These are phyloP conservation scores for Xylaria sp. DNA, from an alignment of 2,329 filamentous ascomycete genomes.

Conservation along the genomic window DNA sequence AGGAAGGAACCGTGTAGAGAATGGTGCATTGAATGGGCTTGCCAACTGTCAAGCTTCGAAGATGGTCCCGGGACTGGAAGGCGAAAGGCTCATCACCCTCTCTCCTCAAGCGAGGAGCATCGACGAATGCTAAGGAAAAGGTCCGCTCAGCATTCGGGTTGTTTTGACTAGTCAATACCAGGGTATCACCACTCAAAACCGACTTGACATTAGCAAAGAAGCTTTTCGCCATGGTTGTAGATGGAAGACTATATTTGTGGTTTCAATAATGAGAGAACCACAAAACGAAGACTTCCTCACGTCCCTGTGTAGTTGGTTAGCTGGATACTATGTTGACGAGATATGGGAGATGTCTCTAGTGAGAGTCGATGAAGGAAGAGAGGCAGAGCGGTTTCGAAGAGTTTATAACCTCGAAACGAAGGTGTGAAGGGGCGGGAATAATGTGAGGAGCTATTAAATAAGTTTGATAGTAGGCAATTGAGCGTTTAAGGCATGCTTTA, in stretches of 20 bases:
- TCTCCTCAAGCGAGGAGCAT: conserved; percentile 82
- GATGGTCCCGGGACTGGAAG: conserved; percentile 92
- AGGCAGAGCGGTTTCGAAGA: not conserved
- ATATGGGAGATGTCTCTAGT: not conserved
- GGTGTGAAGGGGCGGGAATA: not conserved
- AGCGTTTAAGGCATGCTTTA: too few species aligned
- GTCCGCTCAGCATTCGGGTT: conserved; percentile 84
- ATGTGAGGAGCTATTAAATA: too few species aligned
- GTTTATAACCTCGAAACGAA: not conserved
- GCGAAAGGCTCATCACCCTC: conserved; percentile 92
- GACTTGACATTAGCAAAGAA: conserved; percentile 84
- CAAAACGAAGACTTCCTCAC: conserved; percentile 23
- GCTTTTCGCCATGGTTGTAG: conserved; percentile 48
- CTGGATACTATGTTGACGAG: not conserved
- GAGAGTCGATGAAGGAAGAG: not conserved
- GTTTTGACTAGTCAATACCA: conserved; percentile 80
- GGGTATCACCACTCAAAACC: conserved; percentile 90
- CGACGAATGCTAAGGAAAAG: conserved; percentile 90
- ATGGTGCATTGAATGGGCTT: conserved; percentile 86
- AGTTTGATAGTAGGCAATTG: too few species aligned
- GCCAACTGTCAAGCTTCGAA: conserved; percentile 82
- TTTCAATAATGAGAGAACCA: conserved; percentile 32
- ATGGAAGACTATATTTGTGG: conserved; percentile 48
- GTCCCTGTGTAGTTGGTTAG: conserved; percentile 33
- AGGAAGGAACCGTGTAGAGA: conserved; percentile 85